Conservation (phyloP, 148 eudicot genomes). For the Rhododendron ovatum region DNA sequence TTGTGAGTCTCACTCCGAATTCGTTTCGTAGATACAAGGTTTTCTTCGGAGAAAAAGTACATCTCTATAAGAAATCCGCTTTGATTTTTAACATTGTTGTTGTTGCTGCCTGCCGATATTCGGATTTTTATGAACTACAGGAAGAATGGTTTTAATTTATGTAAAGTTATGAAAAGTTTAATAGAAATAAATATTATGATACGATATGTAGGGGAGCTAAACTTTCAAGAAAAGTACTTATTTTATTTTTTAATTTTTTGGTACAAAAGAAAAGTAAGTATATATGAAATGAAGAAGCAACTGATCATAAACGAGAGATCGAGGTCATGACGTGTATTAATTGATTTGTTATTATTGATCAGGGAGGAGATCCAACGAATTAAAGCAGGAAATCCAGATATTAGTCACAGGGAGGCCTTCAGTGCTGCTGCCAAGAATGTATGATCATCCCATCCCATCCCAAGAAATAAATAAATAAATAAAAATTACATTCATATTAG, state of each 20-base stretch:
- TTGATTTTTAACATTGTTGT: no score
- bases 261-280: background rate
- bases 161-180: background rate
- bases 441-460: slow-evolving; percentile 7
- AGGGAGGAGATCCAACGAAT: slow-evolving; percentile 90
- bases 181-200: background rate
- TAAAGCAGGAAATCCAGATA: slow-evolving; percentile 82
- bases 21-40: no score
- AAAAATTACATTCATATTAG: background rate
- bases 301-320: background rate
- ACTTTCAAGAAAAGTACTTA: background rate
- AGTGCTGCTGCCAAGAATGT: slow-evolving; percentile 94
- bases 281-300: background rate
- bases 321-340: background rate
- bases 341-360: background rate
- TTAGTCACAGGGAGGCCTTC: slow-evolving; percentile 83
- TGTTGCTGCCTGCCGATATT: no score
- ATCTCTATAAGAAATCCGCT: background rate
- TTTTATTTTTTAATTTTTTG: no score
- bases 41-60: no score
- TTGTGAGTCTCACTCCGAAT: background rate
- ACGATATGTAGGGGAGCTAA: background rate
- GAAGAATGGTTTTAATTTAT: background rate
- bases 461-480: background rate
- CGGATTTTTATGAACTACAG: no score